Evolutionary conservation across 495 filamentous ascomycete species (phyloP), one percentile per base, ranked within the genome.

Genomic region (Parachaetomium inaequale): DNA sequence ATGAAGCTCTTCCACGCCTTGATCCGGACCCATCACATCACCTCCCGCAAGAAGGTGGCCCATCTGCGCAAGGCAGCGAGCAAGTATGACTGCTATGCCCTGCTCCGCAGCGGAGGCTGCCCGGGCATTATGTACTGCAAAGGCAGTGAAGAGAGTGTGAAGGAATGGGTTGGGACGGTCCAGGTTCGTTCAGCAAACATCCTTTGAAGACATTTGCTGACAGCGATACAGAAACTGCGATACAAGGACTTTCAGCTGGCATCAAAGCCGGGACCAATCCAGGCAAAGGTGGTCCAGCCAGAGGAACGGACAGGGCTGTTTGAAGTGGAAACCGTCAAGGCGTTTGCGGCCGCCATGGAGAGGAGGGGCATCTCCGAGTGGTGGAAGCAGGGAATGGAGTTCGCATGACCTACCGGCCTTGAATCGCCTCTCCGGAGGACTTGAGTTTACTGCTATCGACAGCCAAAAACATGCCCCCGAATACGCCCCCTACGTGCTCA

Each of bases 71-170:
- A 85, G 55, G 85, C 87, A 4, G 85, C 89, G 3, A 74, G 80
- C 42, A 72, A 79, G 15, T 73, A 80, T 64, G 70, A 78, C 61
- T 82, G 85, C 68, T 81, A 79, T 34, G 87, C 85, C 3, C 79
- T 92, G 14, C 78, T 91, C 3, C 82, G 88, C 31, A 86, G 79
- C 53, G 87, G 88, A 4, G 82, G 84, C 4, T 83, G 79, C 47
- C 88, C 89, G 0, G 89, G 88, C 10, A 87, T 92, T 63, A 90
- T 92, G 87, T 89, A 91, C 70, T 88, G 86, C 47, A 86, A 90
- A 69, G 85, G 85, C 3, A 66, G 65, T 21, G 80, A 82, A 19
- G 78, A 82, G 63, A 72, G 50, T 7, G 70, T 75, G 15, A 53
- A 55, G 34, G 68, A 64, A 36, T 74, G 69, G 72, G 71, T 73